Evolutionary conservation across 768 basidiomycete genomes (phyloP), one percentile per base, ranked within the genome.

Genomic region (Stropharia rugosoannulata): DNA sequence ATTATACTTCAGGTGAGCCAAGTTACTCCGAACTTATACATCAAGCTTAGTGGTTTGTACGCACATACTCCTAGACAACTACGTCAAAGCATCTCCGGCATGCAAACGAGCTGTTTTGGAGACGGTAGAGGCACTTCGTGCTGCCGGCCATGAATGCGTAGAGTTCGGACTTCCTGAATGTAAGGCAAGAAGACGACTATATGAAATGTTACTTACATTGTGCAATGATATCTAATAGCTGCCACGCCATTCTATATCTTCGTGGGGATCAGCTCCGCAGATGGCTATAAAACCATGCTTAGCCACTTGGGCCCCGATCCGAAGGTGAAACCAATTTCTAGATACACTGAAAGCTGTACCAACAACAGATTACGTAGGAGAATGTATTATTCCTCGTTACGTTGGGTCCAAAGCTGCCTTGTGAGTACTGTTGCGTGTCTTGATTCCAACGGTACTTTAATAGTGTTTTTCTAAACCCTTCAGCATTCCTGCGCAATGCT

Each of bases 101-200:
- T 83, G 80, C 61, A 75, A 83, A 56, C 78, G 93, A 32, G 93
- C 92, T 6, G 85, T 95, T 8, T 66, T 83, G 29, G 85, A 89
- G 65, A 83, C 87, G 12, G 81, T 92, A 12, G 77, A 80, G 5
- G 87, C 86, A 0, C 70, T 95, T 48, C 73, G 77, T 38, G 75
- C 70, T 47, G 76, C 80, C 44, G 93, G 93, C 5, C 92, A 95
- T 64, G 91, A 94, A 68, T 90, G 90, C 55, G 68, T 92, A 29
- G 86, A 89, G 65, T 80, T 93, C 58, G 70, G 75, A 22, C 67
- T 89, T 5, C 78, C 83, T 35, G 68, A 75, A 54, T 75, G 87
- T 82, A 63, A 61, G 78, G 57, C 32, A 29, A 29, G 27, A 29
- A 3, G 27, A 29, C 7, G 16, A 18, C 9, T 15, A 4, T 42